phyloP scores from a whole-genome alignment of 306 rosid genomes.

The Inga laurina region DNA sequence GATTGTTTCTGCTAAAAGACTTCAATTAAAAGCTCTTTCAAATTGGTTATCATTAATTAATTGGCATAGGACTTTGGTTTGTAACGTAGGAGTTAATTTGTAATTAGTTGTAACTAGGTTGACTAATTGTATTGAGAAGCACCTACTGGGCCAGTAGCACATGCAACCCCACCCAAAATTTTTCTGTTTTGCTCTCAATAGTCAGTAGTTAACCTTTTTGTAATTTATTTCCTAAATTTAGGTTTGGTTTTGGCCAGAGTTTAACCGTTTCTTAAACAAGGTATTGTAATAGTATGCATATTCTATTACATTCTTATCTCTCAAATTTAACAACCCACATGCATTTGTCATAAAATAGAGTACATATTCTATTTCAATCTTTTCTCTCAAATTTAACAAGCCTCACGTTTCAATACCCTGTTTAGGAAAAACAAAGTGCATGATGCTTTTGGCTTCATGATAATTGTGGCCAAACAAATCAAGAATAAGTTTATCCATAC shows the following conservation, averaged over 20 bases:
- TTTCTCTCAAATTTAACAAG: conserved; percentile 19
- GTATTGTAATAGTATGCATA: too few relatives aligned
- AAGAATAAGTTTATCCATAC: conserved; percentile 11
- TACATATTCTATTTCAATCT: conserved; percentile 10
- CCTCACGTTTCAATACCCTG: conserved; percentile 87
- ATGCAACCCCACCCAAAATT: background rate
- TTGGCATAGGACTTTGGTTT: background rate
- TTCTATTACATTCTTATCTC: conserved; percentile 11
- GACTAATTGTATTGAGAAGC: conserved; percentile 3
- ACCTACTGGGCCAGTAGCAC: background rate
- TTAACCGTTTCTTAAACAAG: too few relatives aligned
- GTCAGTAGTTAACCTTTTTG: too few relatives aligned
- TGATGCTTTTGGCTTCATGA: too few relatives aligned
- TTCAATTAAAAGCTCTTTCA: background rate
- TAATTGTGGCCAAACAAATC: conserved; percentile 12
- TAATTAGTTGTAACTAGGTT: background rate
- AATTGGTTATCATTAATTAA: background rate
- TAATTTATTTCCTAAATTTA: too few relatives aligned
- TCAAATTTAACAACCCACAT: background rate
- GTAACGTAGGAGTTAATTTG: background rate
- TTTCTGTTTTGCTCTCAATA: background rate
- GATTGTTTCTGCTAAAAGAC: conserved; percentile 5
- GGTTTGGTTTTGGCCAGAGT: too few relatives aligned
- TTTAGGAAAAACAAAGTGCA: conserved; percentile 15
- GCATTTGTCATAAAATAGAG: background rate